These are phyloP conservation scores for Globisporangium ultimum DNA, from an alignment of 352 stramenopile genomes.

Conservation along the genomic window DNA sequence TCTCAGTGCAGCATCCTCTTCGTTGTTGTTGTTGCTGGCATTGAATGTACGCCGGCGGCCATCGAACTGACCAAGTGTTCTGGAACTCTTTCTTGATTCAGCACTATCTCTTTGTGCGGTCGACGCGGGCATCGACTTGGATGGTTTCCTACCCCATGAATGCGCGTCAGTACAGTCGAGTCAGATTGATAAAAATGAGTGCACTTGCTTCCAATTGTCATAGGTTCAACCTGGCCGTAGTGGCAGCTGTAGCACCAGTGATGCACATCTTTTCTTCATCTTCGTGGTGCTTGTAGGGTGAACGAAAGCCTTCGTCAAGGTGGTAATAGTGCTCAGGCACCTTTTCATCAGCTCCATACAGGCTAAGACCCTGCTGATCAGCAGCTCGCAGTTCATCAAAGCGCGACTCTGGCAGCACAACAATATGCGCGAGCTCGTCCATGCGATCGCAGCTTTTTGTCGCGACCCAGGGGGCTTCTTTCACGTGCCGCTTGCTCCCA, in stretches of 20 bases:
- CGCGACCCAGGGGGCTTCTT: too few species aligned
- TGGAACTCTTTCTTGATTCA: conserved; percentile 1
- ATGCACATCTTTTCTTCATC: conserved; percentile 21
- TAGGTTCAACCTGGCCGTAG: conserved; percentile 15
- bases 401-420: neutral
- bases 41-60: conserved; percentile 4
- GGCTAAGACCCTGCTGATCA: conserved; percentile 3
- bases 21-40: conserved; percentile 21
- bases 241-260: conserved; percentile 23
- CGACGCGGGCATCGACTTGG: neutral
- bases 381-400: neutral
- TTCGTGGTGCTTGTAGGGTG: neutral
- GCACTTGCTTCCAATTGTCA: neutral
- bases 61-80: neutral
- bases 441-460: neutral
- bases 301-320: neutral
- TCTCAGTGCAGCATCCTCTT: conserved; percentile 17
- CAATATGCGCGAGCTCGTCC: neutral
- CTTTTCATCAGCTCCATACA: neutral
- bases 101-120: neutral
- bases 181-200: neutral
- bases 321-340: neutral
- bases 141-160: conserved; percentile 3
- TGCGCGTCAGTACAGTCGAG: neutral
- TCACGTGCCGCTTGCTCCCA: too few species aligned